Conservation (phyloP, 805 yeast species). For the Suhomyces emberorum region DNA sequence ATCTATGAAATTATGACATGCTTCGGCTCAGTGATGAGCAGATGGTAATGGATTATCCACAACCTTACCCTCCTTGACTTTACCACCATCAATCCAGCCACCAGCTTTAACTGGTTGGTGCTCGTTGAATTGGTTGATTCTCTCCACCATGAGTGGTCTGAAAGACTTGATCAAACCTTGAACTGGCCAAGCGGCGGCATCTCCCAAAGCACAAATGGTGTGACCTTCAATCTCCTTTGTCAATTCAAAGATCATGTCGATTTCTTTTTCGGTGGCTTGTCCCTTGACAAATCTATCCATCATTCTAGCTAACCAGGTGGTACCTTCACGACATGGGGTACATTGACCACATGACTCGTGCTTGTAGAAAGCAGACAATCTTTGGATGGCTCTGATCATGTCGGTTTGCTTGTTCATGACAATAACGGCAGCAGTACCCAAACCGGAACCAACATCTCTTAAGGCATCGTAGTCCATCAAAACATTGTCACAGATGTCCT, state of each 20-base stretch:
- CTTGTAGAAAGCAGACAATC: conserved; percentile 79
- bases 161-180: conserved; percentile 85
- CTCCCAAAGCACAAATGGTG: conserved; percentile 89
- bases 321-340: conserved; percentile 93
- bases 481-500: conserved; percentile 60
- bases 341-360: conserved; percentile 95
- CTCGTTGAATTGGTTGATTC: conserved; percentile 61
- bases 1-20: neutral
- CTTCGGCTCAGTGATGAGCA: conserved; percentile 28
- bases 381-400: conserved; percentile 79
- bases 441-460: conserved; percentile 80
- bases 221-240: conserved; percentile 88
- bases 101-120: conserved; percentile 56
- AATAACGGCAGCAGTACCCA: conserved; percentile 91
- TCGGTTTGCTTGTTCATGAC: conserved; percentile 88
- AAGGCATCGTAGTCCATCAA: conserved; percentile 88
- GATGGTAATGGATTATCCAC: conserved; percentile 57
- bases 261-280: conserved; percentile 77
- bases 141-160: conserved; percentile 76
- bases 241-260: conserved; percentile 80
- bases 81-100: conserved; percentile 71
- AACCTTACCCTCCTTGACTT: conserved; percentile 60
- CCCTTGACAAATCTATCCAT: conserved; percentile 80
- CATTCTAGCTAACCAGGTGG: conserved; percentile 79
- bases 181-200: conserved; percentile 92